Conservation (phyloP, 768 basidiomycete species). For the Epithele typhae region DNA sequence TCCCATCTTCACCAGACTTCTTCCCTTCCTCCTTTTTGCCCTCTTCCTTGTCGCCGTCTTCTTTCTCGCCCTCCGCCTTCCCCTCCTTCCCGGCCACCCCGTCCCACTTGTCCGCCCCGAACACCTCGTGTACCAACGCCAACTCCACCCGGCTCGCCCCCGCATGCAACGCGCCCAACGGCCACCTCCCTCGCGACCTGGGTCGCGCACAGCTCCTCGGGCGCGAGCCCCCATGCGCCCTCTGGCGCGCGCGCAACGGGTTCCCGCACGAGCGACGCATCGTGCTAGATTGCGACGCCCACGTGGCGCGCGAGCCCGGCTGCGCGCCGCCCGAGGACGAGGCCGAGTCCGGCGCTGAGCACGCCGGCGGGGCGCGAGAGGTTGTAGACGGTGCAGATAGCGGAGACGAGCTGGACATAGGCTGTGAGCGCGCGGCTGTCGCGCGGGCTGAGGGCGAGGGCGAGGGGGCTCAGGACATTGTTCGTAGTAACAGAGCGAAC, state of each 20-base stretch:
- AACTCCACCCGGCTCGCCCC: conserved; percentile 56
- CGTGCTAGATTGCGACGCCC: conserved; percentile 49
- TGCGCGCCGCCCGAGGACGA: conserved; percentile 22
- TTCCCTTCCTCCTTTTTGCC: no score
- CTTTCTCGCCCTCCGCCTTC: no score
- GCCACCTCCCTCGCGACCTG: conserved; percentile 46
- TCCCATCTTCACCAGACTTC: not conserved
- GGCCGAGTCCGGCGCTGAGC: conserved; percentile 17
- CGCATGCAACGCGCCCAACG: conserved; percentile 41
- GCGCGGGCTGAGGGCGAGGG: not conserved
- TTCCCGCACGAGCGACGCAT: conserved; percentile 55
- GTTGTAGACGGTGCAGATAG: conserved; percentile 19
- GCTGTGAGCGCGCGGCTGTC: conserved; percentile 1
- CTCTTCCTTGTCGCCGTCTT: no score
- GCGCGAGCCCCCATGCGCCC: conserved; percentile 18
- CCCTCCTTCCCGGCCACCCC: not conserved
- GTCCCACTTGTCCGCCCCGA: no score
- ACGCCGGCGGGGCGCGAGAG: conserved; percentile 21
- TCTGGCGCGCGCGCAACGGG: conserved; percentile 23
- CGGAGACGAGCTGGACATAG: conserved; percentile 14
- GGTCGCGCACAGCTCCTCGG: conserved; percentile 46
- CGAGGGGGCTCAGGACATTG: no score
- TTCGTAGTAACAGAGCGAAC: no score
- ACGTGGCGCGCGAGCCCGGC: conserved; percentile 51
- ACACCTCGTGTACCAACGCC: conserved; percentile 37